Base-by-base conservation (phyloP, 1,284 basidiomycete species). In the Vanrija sp. region DNA sequence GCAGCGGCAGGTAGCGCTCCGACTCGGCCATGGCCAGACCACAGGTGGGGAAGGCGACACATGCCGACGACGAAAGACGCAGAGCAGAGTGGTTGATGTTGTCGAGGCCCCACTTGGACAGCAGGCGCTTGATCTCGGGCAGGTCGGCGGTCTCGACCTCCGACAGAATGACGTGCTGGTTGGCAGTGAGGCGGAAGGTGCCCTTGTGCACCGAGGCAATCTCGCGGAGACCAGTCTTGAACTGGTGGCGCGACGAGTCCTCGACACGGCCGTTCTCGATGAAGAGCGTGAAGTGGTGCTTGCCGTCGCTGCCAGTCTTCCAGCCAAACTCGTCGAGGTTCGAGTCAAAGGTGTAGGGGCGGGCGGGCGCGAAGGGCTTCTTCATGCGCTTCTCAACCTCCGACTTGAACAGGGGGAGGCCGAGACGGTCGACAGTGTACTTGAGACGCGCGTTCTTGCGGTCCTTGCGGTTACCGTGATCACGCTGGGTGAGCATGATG, bases 21-120 rank as follows among this genome's bases (percentile, higher is more conserved):
- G 89, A 92, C 78, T 96, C 92, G 26, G 92, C 92, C 91, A 95
- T 95, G 14, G 92, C 93, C 42, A 95, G 83, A 67, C 89, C 88
- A 67, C 93, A 99, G 5, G 95, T 98, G 6, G 96, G 95, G 83
- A 98, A 96, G 1, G 95, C 88, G 57, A 99, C 95, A 78, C 96
- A 99, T 19, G 96, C 92, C 7, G 89, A 92, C 6, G 88, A 88
- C 6, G 88, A 88, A 44, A 97, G 79, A 60, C 93, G 83, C 67
- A 99, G 76, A 7, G 83, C 94, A 23, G 86, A 85, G 68, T 87
- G 86, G 58, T 86, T 81, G 63, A 96, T 77, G 70, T 95, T 91
- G 78, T 98, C 94, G 57, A 99, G 82, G 75, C 89, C 90, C 80
- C 93, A 96, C 80, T 91, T 83, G 54, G 83, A 81, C 43, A 99